These are phyloP conservation scores for Cornus controversa DNA, from an alignment of 148 eudicot genomes.

Conservation along the genomic window DNA sequence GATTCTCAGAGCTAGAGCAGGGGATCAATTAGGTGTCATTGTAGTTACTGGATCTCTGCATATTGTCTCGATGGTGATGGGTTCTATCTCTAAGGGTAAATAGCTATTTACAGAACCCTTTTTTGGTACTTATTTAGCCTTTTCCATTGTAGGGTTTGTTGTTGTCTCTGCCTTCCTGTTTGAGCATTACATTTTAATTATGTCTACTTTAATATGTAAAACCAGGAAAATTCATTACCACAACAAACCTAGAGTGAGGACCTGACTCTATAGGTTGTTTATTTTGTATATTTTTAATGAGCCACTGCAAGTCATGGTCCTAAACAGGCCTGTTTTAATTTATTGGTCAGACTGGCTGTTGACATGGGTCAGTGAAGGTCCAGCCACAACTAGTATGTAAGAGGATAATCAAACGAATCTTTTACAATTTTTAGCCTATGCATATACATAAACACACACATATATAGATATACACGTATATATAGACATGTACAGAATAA, in stretches of 20 bases:
- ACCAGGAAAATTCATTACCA: too few relatives aligned
- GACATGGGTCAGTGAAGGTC: neutral
- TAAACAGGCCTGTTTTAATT: too few relatives aligned
- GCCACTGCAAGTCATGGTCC: too few relatives aligned
- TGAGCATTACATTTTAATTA: neutral
- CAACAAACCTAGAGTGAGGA: too few relatives aligned
- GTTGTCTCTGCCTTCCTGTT: neutral
- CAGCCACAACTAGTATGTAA: neutral
- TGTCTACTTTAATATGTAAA: neutral
- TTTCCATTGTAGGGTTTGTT: neutral
- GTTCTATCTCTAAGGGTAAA: slow-evolving; percentile 2
- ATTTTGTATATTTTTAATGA: too few relatives aligned
- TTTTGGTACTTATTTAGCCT: too few relatives aligned
- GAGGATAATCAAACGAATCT: neutral
- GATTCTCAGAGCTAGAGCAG: slow-evolving; percentile 42
- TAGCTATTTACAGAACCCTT: too few relatives aligned
- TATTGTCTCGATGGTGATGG: slow-evolving; percentile 71
- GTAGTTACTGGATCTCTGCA: slow-evolving; percentile 88
- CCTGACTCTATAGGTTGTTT: too few relatives aligned
- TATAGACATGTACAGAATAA: too few relatives aligned
- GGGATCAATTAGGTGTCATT: slow-evolving; percentile 43
- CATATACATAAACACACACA: neutral
- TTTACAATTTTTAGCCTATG: too few relatives aligned
- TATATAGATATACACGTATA: too few relatives aligned
- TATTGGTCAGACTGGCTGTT: neutral